Evolutionary conservation across 2,329 filamentous ascomycete species (phyloP).

Genomic region (Purpureocillium takamizusanense): DNA sequence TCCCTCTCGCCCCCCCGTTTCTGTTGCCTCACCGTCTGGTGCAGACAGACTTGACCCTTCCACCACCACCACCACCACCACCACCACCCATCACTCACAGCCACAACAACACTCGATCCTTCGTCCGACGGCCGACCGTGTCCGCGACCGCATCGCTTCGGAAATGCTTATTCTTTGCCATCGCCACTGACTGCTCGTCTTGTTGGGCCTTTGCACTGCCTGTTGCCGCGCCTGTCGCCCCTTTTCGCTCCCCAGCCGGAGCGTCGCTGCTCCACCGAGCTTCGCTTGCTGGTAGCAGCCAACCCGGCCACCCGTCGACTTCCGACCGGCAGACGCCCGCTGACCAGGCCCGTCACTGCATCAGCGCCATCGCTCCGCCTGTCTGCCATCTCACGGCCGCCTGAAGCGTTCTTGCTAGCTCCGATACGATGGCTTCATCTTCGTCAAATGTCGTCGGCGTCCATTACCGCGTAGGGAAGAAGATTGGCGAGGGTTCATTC

Average conservation of each 20-base stretch:
- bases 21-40: too few species aligned
- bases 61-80: neutral
- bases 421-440: conserved; percentile 57
- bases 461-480: too few species aligned
- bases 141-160: conserved; percentile 1
- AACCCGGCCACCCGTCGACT: conserved; percentile 2
- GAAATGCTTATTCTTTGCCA: conserved; percentile 12
- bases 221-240: conserved; percentile 5
- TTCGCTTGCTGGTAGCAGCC: conserved; percentile 5
- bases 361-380: neutral
- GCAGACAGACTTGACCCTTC: conserved; percentile 3
- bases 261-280: conserved; percentile 9
- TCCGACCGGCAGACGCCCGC: conserved; percentile 4
- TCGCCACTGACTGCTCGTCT: conserved; percentile 11
- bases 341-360: neutral
- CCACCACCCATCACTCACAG: neutral
- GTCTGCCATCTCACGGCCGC: neutral
- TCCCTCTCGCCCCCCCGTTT: neutral
- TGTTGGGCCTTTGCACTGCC: conserved; percentile 6
- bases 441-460: too few species aligned
- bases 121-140: too few species aligned
- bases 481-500: conserved; percentile 97
- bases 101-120: too few species aligned
- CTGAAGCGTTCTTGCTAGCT: neutral
- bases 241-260: conserved; percentile 6